Base-by-base conservation (phyloP, 768 basidiomycete genomes). In the Lactarius quietus region DNA sequence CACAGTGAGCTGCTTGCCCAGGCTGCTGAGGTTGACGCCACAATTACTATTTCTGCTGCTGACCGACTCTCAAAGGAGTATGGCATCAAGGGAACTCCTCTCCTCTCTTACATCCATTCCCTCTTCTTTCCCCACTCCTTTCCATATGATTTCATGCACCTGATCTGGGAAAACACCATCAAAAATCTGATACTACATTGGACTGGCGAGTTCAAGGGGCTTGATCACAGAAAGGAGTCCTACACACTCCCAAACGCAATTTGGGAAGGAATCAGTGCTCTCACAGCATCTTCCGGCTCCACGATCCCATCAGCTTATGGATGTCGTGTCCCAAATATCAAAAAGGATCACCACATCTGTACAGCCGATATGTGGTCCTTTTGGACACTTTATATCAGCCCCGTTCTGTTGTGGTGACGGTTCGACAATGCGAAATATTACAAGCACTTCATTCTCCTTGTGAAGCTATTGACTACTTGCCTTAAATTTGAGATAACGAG, bases 51-150 rank as follows among this genome's bases (percentile, higher is more conserved):
- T 33, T 5, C 54, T 17, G 20, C 26, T 18, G 15, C 28, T 8
- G 54, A 56, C 20, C 58, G 80, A 82, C 71, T 82, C 84, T 78
- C 82, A 85, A 59, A 73, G 81, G 0, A 71, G 83, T 28, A 79
- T 71, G 68, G 80, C 18, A 56, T 56, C 33, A 81, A 56, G 4
- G 54, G 54, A 0, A 20, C 29, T 0, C 54, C 54, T 31, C 29
- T 56, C 20, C 54, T 56, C 54, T 43, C 41, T 20, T 10, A 43
- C 18, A 20, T 43, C 20, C 41, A 43, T 43, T 41, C 39, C 18
- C 39, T 59, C 18, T 18, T 10, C 29, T 59, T 59, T 20, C 41
- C 57, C 17, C 7, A 18, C 3, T 59, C 57, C 12, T 59, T 59
- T 33, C 57, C 28, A 20, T 31, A 59, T 12, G 41, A 43, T 20